These are phyloP conservation scores for Solanum chaucha DNA, from an alignment of 257 asterid genomes.

Conservation along the genomic window DNA sequence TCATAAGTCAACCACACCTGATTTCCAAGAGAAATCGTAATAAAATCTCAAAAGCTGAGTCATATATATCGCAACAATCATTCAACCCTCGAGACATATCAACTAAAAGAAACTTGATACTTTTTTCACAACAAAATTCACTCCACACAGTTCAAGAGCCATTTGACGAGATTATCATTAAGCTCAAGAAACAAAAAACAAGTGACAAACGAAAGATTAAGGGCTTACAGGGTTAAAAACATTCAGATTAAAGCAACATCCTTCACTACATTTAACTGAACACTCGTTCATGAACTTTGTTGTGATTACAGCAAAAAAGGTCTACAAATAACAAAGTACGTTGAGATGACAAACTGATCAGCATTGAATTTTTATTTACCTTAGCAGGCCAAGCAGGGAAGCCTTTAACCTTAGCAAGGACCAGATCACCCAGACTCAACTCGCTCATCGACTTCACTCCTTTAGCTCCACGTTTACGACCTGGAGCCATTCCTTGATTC, in stretches of 20 bases:
- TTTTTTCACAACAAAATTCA: neutral
- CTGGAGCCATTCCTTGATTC: conserved; percentile 56
- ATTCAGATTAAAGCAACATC: neutral
- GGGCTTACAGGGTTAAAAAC: neutral
- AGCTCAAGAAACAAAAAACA: neutral
- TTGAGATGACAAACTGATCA: neutral
- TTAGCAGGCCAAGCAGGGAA: conserved; percentile 96
- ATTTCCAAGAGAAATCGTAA: neutral
- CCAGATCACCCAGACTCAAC: conserved; percentile 79
- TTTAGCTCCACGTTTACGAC: conserved; percentile 61
- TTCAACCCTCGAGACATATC: neutral
- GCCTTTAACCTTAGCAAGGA: conserved; percentile 88
- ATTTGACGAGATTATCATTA: neutral
- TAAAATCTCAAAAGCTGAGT: neutral
- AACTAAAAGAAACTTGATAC: neutral
- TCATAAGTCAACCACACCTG: neutral
- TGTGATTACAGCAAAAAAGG: neutral
- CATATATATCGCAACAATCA: neutral
- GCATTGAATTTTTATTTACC: conserved; percentile 22
- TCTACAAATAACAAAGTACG: neutral
- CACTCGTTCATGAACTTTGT: neutral
- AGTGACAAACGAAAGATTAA: neutral
- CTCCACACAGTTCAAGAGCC: neutral
- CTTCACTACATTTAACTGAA: neutral
- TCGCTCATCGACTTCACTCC: conserved; percentile 42